Conservation (phyloP, 352 stramenopile genomes). For the Globisporangium apiculatum region DNA sequence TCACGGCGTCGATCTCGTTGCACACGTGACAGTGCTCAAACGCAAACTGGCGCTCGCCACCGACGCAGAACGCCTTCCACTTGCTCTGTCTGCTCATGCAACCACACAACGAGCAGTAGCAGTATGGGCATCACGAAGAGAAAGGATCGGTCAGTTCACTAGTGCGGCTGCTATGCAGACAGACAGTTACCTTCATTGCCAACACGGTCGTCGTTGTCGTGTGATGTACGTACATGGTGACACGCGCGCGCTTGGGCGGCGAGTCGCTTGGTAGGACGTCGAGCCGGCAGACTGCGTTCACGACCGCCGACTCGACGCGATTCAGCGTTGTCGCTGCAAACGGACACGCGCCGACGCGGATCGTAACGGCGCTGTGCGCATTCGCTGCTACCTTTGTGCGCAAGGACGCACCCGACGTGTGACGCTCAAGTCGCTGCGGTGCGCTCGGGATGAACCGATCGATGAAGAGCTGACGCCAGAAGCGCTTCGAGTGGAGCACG, state of each 20-base stretch:
- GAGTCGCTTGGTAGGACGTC: slow-evolving; percentile 1
- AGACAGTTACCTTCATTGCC: too few relatives aligned
- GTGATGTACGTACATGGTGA: slow-evolving; percentile 11
- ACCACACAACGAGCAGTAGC: neutral
- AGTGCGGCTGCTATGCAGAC: too few relatives aligned
- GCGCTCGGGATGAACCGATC: slow-evolving; percentile 3
- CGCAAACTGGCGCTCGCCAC: slow-evolving; percentile 13
- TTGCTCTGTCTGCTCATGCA: slow-evolving; percentile 10
- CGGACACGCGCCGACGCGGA: slow-evolving; percentile 5
- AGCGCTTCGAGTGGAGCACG: slow-evolving; percentile 13
- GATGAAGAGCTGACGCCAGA: slow-evolving; percentile 27
- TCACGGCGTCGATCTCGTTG: slow-evolving; percentile 23
- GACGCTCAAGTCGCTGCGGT: neutral
- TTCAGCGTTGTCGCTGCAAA: slow-evolving; percentile 15
- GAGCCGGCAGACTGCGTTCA: slow-evolving; percentile 19
- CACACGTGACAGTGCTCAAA: slow-evolving; percentile 38
- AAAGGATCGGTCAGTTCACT: too few relatives aligned
- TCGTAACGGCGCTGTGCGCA: neutral
- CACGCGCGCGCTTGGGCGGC: neutral
- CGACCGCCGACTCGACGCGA: slow-evolving; percentile 12
- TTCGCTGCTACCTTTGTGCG: too few relatives aligned
- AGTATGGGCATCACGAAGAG: neutral
- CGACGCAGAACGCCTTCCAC: slow-evolving; percentile 27
- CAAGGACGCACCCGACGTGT: neutral
- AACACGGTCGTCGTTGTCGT: too few relatives aligned